Conservation (phyloP, 192 early-diverging fungal species). For the Lunasporangiospora selenospora region DNA sequence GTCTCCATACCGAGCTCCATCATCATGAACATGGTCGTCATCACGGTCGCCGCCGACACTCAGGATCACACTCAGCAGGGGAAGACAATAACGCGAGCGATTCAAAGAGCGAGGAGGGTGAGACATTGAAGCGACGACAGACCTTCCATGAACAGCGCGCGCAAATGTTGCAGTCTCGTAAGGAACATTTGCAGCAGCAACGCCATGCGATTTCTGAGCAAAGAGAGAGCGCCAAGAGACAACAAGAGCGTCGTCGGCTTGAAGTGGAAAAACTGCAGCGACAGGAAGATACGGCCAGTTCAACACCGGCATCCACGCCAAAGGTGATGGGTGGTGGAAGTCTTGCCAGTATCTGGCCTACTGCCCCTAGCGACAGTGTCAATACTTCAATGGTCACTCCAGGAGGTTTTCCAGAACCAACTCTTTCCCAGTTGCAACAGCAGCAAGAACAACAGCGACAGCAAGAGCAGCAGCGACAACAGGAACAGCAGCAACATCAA, state of each 20-base stretch:
- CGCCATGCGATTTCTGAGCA: conserved; percentile 3
- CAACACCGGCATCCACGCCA: background rate
- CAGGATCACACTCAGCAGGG: conserved; percentile 15
- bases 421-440: background rate
- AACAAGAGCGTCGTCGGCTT: conserved; percentile 5
- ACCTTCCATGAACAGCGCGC: conserved; percentile 36
- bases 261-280: conserved; percentile 19
- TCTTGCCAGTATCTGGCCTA: conserved; percentile 33
- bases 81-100: background rate
- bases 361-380: background rate
- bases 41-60: conserved; percentile 20
- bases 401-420: background rate
- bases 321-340: conserved; percentile 20
- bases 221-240: conserved; percentile 5
- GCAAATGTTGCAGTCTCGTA: conserved; percentile 13
- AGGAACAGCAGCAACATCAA: background rate
- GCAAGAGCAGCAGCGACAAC: background rate
- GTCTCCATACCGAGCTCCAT: too few species aligned
- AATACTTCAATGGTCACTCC: too few species aligned
- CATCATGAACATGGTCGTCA: conserved; percentile 5
- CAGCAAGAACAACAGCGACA: background rate
- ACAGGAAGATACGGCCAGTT: background rate
- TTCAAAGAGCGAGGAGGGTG: conserved; percentile 9
- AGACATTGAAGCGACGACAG: conserved; percentile 37
- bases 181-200: conserved; percentile 12